Base-by-base conservation (phyloP, 441 rosid genomes). In the Rhodomyrtus psidioides region DNA sequence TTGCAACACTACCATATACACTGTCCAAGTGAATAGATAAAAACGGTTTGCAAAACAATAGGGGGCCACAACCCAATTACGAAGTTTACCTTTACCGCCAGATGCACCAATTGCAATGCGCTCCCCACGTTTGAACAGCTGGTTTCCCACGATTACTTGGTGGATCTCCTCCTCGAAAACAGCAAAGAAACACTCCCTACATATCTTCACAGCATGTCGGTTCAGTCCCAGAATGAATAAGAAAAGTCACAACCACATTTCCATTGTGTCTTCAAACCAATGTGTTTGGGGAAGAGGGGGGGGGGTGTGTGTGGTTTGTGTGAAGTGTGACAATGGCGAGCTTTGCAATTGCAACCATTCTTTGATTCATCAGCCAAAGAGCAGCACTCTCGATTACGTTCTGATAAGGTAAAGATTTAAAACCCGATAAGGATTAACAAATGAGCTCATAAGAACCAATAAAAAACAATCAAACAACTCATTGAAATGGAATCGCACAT, bases 101-200 rank as follows among this genome's bases (percentile, higher is more conserved):
- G 99, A 96, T 21, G 98, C 98, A 75, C 98, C 98, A 19, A 97
- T 93, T 44, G 93, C 99, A 70, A 97, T 90, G 13, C 99, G 95
- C 51, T 97, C 97, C 60, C 96, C 96, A 23, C 93, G 91, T 85
- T 93, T 97, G 87, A 97, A 94, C 42, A 97, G 88, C 75, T 88
- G 91, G 86, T 94, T 94, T 23, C 70, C 86, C 2, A 94, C 92
- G 62, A 95, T 96, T 21, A 93, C 96, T 57, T 90, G 94, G 82
- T 95, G 99, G 86, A 96, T 96, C 90, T 97, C 98, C 88, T 94
- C 95, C 90, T 95, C 98, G n/a, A 97, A 96, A 19, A 94, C 96
- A 70, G 92, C 89, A 81, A 92, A 97, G 87, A 97, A 97, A 87
- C 98, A 97, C 75, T 96, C 98, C 88, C 92, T 95, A 90, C 98